Evolutionary conservation across 192 early-diverging fungal species (phyloP).

Genomic region (Piromyces finnis): DNA sequence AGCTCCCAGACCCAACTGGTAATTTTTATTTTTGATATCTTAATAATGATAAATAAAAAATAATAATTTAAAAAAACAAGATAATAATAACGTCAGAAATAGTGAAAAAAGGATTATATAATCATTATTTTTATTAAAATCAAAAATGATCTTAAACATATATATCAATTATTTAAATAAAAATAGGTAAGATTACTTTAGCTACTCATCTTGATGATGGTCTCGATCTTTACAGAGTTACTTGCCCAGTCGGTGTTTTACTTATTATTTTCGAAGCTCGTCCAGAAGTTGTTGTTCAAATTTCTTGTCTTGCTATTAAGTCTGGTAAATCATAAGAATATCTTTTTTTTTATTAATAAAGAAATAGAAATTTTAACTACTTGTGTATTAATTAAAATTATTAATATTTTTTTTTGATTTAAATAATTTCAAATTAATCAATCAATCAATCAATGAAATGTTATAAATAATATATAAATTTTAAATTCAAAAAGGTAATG

Average conservation of each 20-base stretch:
- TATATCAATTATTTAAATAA: no score
- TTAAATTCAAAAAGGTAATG: constrained; percentile 66
- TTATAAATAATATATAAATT: no score
- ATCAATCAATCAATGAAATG: no score
- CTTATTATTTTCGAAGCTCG: constrained; percentile 97
- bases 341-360: no score
- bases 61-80: background rate
- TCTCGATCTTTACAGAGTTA: constrained; percentile 78
- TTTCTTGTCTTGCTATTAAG: constrained; percentile 85
- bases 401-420: no score
- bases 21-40: background rate
- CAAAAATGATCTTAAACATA: no score
- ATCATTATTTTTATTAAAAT: no score
- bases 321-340: constrained; percentile 40
- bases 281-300: constrained; percentile 96
- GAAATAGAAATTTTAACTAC: no score
- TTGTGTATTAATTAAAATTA: no score
- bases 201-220: constrained; percentile 62
- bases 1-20: constrained; percentile 68
- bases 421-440: no score
- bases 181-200: constrained; percentile 42
- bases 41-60: background rate
- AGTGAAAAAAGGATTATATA: no score
- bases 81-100: no score
- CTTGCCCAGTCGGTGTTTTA: constrained; percentile 83